These are phyloP conservation scores for Aspergillus heteromorphus DNA, from an alignment of 495 filamentous ascomycete genomes.

Conservation along the genomic window DNA sequence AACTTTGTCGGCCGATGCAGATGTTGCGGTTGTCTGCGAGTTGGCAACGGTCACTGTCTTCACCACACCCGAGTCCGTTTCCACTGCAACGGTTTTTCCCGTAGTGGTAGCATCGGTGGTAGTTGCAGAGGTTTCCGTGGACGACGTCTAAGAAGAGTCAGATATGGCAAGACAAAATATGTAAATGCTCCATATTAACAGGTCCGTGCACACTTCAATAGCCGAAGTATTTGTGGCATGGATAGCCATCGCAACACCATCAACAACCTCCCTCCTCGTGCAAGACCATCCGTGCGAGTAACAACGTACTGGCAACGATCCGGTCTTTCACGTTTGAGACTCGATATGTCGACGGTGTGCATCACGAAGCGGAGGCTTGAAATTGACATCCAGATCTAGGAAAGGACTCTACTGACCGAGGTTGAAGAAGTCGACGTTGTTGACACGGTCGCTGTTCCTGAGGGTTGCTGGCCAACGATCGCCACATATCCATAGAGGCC, in stretches of 20 bases:
- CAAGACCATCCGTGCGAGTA: not conserved
- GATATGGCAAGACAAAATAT: not conserved
- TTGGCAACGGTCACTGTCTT: conserved; percentile 49
- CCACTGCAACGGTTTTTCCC: conserved; percentile 25
- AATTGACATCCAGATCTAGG: not conserved
- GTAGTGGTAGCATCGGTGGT: conserved; percentile 31
- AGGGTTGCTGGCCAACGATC: conserved; percentile 21
- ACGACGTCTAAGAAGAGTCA: conserved; percentile 8
- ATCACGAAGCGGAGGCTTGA: not conserved
- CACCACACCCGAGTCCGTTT: conserved; percentile 42
- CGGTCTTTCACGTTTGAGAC: not conserved
- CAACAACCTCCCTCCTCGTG: not conserved
- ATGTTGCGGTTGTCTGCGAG: conserved; percentile 25
- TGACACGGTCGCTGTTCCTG: conserved; percentile 31
- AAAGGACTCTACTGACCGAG: conserved; percentile 1
- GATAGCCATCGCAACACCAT: not conserved
- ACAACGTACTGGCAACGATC: not conserved
- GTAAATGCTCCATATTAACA: not conserved
- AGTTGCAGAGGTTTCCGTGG: conserved; percentile 10
- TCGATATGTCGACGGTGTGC: not conserved
- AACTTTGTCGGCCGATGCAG: conserved; percentile 9
- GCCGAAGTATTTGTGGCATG: not conserved
- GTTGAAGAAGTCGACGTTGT: conserved; percentile 23
- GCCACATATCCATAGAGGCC: conserved; percentile 57
- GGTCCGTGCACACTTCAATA: not conserved